A percentile compares a stretch with the other conserved stretches of the same genome.
phyloP scores from a whole-genome alignment of 2,329 filamentous ascomycete species.

The Tolypocladium inflatum region DNA sequence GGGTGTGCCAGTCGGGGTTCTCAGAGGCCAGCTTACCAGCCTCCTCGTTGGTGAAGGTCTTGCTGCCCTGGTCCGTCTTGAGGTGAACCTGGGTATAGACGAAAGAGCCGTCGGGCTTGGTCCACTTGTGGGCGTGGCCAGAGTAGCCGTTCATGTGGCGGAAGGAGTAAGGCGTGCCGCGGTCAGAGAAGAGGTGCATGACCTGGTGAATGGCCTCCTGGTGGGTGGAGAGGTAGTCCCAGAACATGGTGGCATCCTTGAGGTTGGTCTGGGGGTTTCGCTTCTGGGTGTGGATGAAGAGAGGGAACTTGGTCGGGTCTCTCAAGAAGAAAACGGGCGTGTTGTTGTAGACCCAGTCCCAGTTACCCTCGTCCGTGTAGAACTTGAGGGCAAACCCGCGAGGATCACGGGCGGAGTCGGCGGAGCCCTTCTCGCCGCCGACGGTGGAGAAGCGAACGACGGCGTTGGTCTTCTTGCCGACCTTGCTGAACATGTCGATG shows the following conservation, averaged over 20 bases:
- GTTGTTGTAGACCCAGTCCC: constrained; percentile 69
- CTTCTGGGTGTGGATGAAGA: constrained; percentile 73
- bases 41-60: constrained; percentile 49
- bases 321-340: constrained; percentile 70
- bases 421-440: constrained; percentile 55
- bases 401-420: constrained; percentile 60
- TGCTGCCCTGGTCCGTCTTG: constrained; percentile 53
- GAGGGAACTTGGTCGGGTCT: constrained; percentile 65
- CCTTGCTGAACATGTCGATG: constrained; percentile 41
- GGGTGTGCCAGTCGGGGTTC: constrained; percentile 53
- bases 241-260: constrained; percentile 55
- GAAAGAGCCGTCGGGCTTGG: constrained; percentile 55
- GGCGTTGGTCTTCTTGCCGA: constrained; percentile 45
- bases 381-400: constrained; percentile 51
- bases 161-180: constrained; percentile 55
- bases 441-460: constrained; percentile 65
- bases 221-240: constrained; percentile 40
- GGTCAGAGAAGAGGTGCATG: constrained; percentile 57
- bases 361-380: constrained; percentile 62
- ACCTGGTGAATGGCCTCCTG: constrained; percentile 55
- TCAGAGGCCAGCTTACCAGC: constrained; percentile 41
- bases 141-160: constrained; percentile 61
- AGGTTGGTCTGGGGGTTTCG: constrained; percentile 63
- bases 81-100: constrained; percentile 58
- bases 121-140: constrained; percentile 58